phyloP scores from a whole-genome alignment of 805 yeast species.

The Jamesozyma gamospora region DNA sequence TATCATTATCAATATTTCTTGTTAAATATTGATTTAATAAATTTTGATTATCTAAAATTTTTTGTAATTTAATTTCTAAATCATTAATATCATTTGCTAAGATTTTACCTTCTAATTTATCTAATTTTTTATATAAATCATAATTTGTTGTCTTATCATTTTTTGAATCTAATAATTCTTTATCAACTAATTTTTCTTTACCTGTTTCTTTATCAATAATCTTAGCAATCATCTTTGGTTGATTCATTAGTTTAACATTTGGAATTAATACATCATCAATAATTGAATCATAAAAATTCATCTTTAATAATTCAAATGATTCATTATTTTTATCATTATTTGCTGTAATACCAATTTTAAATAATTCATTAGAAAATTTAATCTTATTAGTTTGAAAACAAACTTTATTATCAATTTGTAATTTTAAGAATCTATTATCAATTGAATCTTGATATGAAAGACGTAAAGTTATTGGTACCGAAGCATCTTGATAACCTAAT shows the following conservation, averaged over 20 bases:
- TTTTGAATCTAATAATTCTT: constrained; percentile 18
- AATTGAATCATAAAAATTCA: constrained; percentile 46
- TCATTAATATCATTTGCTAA: constrained; percentile 28
- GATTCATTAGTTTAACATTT: constrained; percentile 38
- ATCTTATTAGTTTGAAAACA: constrained; percentile 58
- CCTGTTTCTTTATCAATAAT: constrained; percentile 31
- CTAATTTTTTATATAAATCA: constrained; percentile 24
- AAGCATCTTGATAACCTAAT: constrained; percentile 52
- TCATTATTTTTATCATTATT: constrained; percentile 40
- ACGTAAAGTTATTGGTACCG: constrained; percentile 60
- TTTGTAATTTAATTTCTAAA: constrained; percentile 19
- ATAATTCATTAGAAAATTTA: constrained; percentile 30
- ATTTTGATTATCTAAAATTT: constrained; percentile 16
- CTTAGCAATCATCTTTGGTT: constrained; percentile 39
- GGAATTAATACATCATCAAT: constrained; percentile 48
- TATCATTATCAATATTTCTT: constrained; percentile 5
- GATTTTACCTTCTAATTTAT: constrained; percentile 29
- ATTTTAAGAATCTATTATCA: constrained; percentile 37
- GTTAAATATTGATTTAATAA: constrained; percentile 16
- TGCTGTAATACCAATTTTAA: constrained; percentile 49
- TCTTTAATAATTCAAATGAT: constrained; percentile 52
- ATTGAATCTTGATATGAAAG: constrained; percentile 42
- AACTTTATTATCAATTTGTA: constrained; percentile 62
- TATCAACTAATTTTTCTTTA: constrained; percentile 24
- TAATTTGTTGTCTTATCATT: constrained; percentile 18